Conservation (phyloP, 257 asterid species). For the Scutellaria galericulata region DNA sequence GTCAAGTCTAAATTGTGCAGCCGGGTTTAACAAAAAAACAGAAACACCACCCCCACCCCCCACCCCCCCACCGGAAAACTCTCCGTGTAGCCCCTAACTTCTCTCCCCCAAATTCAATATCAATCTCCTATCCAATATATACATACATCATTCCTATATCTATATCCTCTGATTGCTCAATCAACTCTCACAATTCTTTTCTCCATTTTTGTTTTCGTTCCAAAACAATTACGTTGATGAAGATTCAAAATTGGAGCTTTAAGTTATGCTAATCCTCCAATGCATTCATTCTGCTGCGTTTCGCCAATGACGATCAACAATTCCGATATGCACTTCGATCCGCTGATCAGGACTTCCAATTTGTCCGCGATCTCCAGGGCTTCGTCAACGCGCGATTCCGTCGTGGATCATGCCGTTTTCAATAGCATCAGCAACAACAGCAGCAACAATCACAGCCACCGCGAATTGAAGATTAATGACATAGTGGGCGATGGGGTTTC, state of each 20-base stretch:
- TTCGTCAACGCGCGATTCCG: conserved; percentile 46
- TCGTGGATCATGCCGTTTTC: conserved; percentile 29
- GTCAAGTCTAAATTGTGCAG: background rate
- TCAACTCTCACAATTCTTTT: conserved; percentile 14
- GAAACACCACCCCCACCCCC: background rate
- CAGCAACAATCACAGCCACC: conserved; percentile 39
- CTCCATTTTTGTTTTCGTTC: background rate
- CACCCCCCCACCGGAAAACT: conserved; percentile 42
- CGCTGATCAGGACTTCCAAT: conserved; percentile 36
- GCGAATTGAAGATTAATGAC: conserved; percentile 75
- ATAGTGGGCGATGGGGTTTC: conserved; percentile 84
- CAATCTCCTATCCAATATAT: conserved; percentile 31
- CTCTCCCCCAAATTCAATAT: conserved; percentile 42
- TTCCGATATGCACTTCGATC: conserved; percentile 45
- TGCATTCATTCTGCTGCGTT: conserved; percentile 69
- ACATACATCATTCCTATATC: background rate
- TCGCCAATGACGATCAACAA: conserved; percentile 49
- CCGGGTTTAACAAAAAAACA: conserved; percentile 7
- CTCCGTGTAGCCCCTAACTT: conserved; percentile 45
- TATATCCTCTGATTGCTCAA: conserved; percentile 21
- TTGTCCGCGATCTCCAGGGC: conserved; percentile 46
- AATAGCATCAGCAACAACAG: conserved; percentile 29
- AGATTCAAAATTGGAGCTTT: conserved; percentile 15
- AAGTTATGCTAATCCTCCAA: conserved; percentile 35
- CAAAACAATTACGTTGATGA: background rate